phyloP scores from a whole-genome alignment of 2,329 filamentous ascomycete species.

The Colletotrichum sp. region DNA sequence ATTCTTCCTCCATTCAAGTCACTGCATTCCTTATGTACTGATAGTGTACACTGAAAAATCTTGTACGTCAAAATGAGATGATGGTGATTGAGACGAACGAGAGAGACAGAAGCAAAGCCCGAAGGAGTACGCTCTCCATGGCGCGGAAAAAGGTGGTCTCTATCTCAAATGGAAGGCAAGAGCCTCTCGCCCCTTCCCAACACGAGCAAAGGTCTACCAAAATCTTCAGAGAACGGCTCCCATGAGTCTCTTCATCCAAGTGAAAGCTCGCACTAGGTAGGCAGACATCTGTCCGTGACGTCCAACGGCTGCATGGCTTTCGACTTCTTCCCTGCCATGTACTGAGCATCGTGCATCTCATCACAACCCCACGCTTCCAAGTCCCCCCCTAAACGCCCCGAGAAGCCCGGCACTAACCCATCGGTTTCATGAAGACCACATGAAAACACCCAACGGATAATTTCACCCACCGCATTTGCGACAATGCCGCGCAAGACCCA shows the following conservation, averaged over 20 bases:
- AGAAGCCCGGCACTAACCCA: too few relatives aligned
- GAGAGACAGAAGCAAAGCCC: not conserved
- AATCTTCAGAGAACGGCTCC: not conserved
- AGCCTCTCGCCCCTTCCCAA: not conserved
- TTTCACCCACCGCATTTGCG: not conserved
- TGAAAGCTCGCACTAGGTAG: not conserved
- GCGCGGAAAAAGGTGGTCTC: not conserved
- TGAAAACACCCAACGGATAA: not conserved
- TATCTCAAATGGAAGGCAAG: not conserved
- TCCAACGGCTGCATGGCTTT: not conserved
- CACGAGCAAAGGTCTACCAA: not conserved
- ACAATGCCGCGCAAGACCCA: not conserved
- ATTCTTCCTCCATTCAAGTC: not conserved
- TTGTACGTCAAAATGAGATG: not conserved
- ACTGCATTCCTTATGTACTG: not conserved
- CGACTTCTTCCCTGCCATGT: not conserved
- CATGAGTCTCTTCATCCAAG: not conserved
- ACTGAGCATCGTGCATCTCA: not conserved
- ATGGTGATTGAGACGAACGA: not conserved
- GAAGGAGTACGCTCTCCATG: not conserved
- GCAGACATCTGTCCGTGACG: fast-evolving
- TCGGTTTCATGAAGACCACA: not conserved
- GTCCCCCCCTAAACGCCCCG: too few relatives aligned
- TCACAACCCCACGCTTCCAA: not conserved
- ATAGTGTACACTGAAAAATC: not conserved